These are phyloP conservation scores for Trichoderma reesei DNA, from an alignment of 495 filamentous ascomycete genomes.

Conservation along the genomic window DNA sequence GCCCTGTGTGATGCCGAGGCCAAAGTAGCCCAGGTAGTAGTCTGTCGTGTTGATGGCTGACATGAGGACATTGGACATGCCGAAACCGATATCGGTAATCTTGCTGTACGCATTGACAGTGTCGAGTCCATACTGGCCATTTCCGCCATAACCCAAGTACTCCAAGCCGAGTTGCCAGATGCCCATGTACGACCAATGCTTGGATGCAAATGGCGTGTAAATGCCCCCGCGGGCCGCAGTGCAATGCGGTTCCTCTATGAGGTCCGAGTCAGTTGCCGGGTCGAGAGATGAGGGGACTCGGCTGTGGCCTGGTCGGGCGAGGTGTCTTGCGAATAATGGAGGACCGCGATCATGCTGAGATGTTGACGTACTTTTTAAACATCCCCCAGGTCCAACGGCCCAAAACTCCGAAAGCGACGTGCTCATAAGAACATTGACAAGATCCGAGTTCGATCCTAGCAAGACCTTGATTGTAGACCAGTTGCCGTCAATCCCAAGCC, in stretches of 20 bases:
- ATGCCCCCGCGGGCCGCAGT: conserved; percentile 40
- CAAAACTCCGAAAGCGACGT: conserved; percentile 45
- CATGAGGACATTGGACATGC: conserved; percentile 39
- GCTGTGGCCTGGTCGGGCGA: neutral
- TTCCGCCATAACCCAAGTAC: conserved; percentile 40
- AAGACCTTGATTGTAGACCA: conserved; percentile 42
- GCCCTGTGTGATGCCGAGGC: conserved; percentile 40
- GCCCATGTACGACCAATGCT: conserved; percentile 47
- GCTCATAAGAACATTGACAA: conserved; percentile 42
- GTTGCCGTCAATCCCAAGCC: conserved; percentile 34
- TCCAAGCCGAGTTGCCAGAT: conserved; percentile 45
- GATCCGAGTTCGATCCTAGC: conserved; percentile 43
- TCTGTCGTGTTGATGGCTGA: conserved; percentile 45
- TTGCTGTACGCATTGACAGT: conserved; percentile 37
- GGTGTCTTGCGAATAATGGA: conserved; percentile 11
- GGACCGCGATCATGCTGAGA: conserved; percentile 17
- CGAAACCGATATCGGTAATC: conserved; percentile 27
- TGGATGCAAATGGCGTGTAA: conserved; percentile 40
- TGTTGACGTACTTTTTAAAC: conserved; percentile 29
- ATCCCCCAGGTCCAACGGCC: conserved; percentile 44
- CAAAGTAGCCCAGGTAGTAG: conserved; percentile 50
- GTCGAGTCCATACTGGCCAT: conserved; percentile 53
- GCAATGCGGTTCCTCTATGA: conserved; percentile 31
- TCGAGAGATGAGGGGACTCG: neutral
- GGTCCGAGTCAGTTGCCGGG: neutral